A percentile compares a stretch with the other conserved stretches of the same genome.
Evolutionary conservation across 352 stramenopile genomes (phyloP).

Genomic region (Phytophthora macrochlamydospora): DNA sequence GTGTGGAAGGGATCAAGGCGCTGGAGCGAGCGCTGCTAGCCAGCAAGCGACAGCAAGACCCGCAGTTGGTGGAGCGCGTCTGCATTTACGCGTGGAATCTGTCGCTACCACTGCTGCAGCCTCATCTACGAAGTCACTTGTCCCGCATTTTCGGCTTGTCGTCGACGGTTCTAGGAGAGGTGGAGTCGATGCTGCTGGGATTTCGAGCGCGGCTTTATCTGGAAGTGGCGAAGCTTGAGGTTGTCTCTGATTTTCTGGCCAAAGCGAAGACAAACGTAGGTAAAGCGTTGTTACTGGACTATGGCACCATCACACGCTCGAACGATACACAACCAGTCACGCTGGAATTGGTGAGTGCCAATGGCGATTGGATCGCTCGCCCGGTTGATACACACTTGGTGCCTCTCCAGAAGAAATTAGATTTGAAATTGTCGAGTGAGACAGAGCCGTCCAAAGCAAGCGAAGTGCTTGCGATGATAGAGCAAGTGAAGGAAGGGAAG

Average conservation of each 20-base stretch:
- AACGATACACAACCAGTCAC: slow-evolving; percentile 24
- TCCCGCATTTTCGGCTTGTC: slow-evolving; percentile 73
- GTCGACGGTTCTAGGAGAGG: slow-evolving; percentile 65
- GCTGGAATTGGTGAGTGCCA: slow-evolving; percentile 20
- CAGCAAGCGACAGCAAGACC: slow-evolving; percentile 74
- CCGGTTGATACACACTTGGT: slow-evolving; percentile 74
- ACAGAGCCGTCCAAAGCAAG: slow-evolving; percentile 45
- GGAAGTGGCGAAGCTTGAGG: slow-evolving; percentile 87
- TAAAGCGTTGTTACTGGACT: slow-evolving; percentile 73
- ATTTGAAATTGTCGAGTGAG: slow-evolving; percentile 65
- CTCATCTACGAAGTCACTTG: slow-evolving; percentile 69
- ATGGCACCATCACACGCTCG: slow-evolving; percentile 31
- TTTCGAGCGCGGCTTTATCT: slow-evolving; percentile 83
- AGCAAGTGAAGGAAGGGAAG: slow-evolving; percentile 76
- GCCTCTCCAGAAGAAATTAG: slow-evolving; percentile 62
- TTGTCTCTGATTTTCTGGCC: slow-evolving; percentile 82
- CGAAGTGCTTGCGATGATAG: slow-evolving; percentile 60
- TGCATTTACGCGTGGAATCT: slow-evolving; percentile 88
- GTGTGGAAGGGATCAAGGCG: slow-evolving; percentile 75
- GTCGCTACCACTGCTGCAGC: slow-evolving; percentile 77
- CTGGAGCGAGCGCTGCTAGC: slow-evolving; percentile 82
- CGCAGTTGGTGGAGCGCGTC: slow-evolving; percentile 79
- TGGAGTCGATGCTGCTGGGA: slow-evolving; percentile 80
- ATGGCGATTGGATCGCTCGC: slow-evolving; percentile 30
- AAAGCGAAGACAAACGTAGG: slow-evolving; percentile 73